phyloP scores from a whole-genome alignment of 2,329 filamentous ascomycete genomes.

The Phyllosticta citriasiana region DNA sequence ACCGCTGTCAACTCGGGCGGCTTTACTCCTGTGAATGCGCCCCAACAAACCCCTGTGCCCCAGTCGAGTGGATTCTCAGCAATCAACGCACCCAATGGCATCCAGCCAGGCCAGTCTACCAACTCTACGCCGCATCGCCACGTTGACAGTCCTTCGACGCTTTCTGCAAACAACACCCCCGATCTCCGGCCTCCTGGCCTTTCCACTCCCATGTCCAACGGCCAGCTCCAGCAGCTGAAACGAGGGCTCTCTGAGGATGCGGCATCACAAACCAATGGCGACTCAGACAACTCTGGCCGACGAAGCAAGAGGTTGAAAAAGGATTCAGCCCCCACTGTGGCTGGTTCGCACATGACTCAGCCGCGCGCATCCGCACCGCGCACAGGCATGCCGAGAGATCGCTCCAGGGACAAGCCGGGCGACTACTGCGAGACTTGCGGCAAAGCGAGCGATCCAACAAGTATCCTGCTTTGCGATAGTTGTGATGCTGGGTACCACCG shows the following conservation, averaged over 20 bases:
- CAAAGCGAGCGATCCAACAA: slow-evolving; percentile 60
- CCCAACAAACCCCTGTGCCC: slow-evolving; percentile 15
- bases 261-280: slow-evolving; percentile 52
- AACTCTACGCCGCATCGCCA: slow-evolving; percentile 53
- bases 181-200: slow-evolving; percentile 47
- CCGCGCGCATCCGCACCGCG: slow-evolving; percentile 66
- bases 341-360: slow-evolving; percentile 92
- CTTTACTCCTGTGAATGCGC: slow-evolving; percentile 57
- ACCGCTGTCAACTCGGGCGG: slow-evolving; percentile 59
- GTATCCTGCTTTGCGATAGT: slow-evolving; percentile 75
- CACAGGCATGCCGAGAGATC: slow-evolving; percentile 35
- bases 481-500: slow-evolving; percentile 86
- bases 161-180: slow-evolving; percentile 53
- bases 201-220: slow-evolving; percentile 40
- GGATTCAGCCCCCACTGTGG: slow-evolving; percentile 66
- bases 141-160: slow-evolving; percentile 50
- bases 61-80: slow-evolving; percentile 41
- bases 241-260: slow-evolving; percentile 51
- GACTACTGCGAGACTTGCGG: slow-evolving; percentile 76
- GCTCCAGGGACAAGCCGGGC: slow-evolving; percentile 46
- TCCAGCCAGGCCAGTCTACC: slow-evolving; percentile 43
- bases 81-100: slow-evolving; percentile 44
- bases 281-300: slow-evolving; percentile 43
- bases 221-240: slow-evolving; percentile 55
- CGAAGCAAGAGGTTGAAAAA: slow-evolving; percentile 92